Evolutionary conservation across 148 eudicot species (phyloP), one percentile per base, ranked within the genome.

Genomic region (Pharnaceum exiguum): DNA sequence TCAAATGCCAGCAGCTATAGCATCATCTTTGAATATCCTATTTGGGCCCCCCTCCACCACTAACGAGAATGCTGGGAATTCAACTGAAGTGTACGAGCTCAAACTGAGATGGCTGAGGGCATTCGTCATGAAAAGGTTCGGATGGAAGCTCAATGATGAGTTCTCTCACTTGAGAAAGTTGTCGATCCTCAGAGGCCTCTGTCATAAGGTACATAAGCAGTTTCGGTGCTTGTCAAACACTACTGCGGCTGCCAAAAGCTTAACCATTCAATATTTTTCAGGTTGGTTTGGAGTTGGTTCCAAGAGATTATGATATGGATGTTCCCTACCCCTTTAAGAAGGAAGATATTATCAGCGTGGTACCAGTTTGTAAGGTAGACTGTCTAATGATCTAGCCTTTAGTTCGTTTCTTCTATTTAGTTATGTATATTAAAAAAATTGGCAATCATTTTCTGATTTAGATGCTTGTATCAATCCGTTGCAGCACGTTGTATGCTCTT

Each of bases 261-360:
- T n/a, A 38, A 31, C 12, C 5, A 26, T 30, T 23, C 29, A 16
- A 18, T 30, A 29, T 16, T 60, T 18, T 50, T 32, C 70, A 91
- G 98, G 96, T 89, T 71, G 99, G 99, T 62, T 65, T 94, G 32
- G 99, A 94, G 78, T 73, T 94, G 89, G 79, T 82, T 57, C 85
- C 96, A 42, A 83, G 80, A 74, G 96, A 94, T 70, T 94, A 82
- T 66, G 93, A 86, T 59, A 69, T 89, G 81, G 96, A 86, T 43
- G 69, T 80, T 63, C 75, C 85, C 16, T 71, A 76, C 57, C 95
- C 99, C n/a, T 94, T 94, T 40, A 67, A 42, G 65, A 77, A 77
- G 64, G 80, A 82, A 35, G 99, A 94, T 82, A 66, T 94, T 35
- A 77, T 89, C 71, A 77, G 96, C 82, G 60, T 94, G 78, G 81